Conservation (phyloP, 2,329 filamentous ascomycete species). For the Microcyclospora pomicola region DNA sequence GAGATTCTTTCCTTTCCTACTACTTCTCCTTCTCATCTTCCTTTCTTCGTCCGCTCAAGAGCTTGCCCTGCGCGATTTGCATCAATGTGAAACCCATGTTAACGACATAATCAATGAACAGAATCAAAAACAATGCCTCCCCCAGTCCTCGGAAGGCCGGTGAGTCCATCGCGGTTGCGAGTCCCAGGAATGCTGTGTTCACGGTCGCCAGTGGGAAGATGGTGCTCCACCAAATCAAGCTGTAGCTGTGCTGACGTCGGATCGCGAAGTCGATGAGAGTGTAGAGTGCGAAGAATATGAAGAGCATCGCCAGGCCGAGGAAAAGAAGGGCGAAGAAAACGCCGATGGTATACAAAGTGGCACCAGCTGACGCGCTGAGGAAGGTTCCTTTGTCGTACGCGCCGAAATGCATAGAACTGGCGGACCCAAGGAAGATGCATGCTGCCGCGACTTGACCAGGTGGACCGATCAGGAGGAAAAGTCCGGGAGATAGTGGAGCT, state of each 20-base stretch:
- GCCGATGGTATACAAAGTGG: conserved; percentile 1
- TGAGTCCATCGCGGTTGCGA: conserved; percentile 7
- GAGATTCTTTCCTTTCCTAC: too few relatives aligned
- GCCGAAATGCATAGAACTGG: conserved; percentile 8
- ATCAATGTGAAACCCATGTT: conserved; percentile 6
- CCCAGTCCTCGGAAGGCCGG: conserved; percentile 8
- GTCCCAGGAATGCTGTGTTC: conserved; percentile 6
- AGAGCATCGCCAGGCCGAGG: conserved; percentile 7
- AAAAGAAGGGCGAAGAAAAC: conserved; percentile 6
- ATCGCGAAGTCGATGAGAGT: conserved; percentile 3
- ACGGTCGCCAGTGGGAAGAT: conserved; percentile 12
- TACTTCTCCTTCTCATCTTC: background rate
- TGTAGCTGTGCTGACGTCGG: conserved; percentile 5
- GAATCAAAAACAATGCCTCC: conserved; percentile 3
- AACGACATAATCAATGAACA: conserved; percentile 6
- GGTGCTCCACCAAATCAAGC: conserved; percentile 9
- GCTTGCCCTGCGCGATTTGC: conserved; percentile 5
- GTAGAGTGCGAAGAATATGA: conserved; percentile 6
- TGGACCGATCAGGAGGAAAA: conserved; percentile 10
- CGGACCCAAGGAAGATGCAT: conserved; percentile 6
- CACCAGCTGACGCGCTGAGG: conserved; percentile 3
- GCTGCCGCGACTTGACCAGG: conserved; percentile 8
- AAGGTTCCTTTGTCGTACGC: conserved; percentile 10
- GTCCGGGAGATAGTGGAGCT: conserved; percentile 2
- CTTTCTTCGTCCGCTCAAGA: conserved; percentile 2